These are phyloP conservation scores for Colletotrichum caudatum DNA, from an alignment of 2,329 filamentous ascomycete genomes.

Conservation along the genomic window DNA sequence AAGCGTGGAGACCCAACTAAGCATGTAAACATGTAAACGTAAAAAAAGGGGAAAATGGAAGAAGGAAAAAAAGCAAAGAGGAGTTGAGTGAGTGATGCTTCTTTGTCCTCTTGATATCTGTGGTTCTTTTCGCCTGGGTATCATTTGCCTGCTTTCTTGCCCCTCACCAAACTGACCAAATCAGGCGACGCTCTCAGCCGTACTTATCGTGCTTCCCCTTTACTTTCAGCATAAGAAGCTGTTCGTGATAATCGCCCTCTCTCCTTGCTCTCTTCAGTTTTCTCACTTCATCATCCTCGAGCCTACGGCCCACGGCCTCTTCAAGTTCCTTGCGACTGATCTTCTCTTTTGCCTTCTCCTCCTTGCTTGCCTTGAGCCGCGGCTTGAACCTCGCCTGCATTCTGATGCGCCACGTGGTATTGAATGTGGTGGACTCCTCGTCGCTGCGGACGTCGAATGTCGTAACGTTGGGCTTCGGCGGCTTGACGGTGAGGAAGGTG, in stretches of 20 bases:
- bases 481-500: slow-evolving; percentile 74
- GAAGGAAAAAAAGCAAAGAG: background rate
- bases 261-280: slow-evolving; percentile 83
- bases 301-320: slow-evolving; percentile 77
- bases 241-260: slow-evolving; percentile 92
- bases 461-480: slow-evolving; percentile 61
- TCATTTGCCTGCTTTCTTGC: slow-evolving; percentile 19
- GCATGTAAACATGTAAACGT: too few relatives aligned
- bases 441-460: slow-evolving; percentile 81
- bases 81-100: background rate
- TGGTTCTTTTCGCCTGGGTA: slow-evolving; percentile 31
- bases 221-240: slow-evolving; percentile 85
- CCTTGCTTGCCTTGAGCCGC: slow-evolving; percentile 80
- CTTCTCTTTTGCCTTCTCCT: slow-evolving; percentile 85
- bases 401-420: slow-evolving; percentile 81
- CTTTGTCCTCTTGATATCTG: background rate
- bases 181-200: slow-evolving; percentile 45
- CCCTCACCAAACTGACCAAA: background rate
- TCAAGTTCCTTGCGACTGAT: slow-evolving; percentile 89
- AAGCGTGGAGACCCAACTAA: slow-evolving; percentile 62
- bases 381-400: slow-evolving; percentile 98
- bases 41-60: background rate
- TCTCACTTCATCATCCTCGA: slow-evolving; percentile 89
- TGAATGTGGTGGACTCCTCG: slow-evolving; percentile 73
- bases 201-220: slow-evolving; percentile 96